These are phyloP conservation scores for Citrus trifoliata DNA, from an alignment of 345 rosid species.

Conservation along the genomic window DNA sequence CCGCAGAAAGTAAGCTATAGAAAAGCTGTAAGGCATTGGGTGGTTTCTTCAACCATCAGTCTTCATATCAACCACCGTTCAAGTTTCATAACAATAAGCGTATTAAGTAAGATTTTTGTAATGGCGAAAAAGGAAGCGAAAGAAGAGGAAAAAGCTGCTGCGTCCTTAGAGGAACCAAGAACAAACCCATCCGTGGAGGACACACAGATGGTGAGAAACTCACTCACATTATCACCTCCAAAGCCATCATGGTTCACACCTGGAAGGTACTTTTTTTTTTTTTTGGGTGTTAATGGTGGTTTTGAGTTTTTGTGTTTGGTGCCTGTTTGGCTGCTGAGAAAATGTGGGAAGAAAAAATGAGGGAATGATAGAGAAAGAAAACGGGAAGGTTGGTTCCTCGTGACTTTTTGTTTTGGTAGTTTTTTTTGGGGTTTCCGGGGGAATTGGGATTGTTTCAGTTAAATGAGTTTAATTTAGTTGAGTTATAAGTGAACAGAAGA, in stretches of 20 bases:
- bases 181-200: conserved; percentile 3
- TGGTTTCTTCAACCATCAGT: neutral
- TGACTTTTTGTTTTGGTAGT: neutral
- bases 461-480: neutral
- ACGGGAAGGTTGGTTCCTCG: neutral
- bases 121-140: conserved; percentile 28
- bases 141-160: conserved; percentile 25
- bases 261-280: conserved; percentile 38
- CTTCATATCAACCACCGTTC: neutral
- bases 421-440: neutral
- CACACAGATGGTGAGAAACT: conserved; percentile 33
- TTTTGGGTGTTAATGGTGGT: neutral
- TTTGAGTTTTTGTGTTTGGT: neutral
- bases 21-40: neutral
- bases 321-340: conserved; percentile 1
- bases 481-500: neutral
- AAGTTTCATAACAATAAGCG: neutral
- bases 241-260: conserved; percentile 84
- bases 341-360: neutral
- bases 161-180: conserved; percentile 18
- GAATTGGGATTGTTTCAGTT: neutral
- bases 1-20: neutral
- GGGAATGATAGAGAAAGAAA: conserved; percentile 1
- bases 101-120: neutral
- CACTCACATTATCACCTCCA: conserved; percentile 29